These are phyloP conservation scores for Collybiopsis confluens DNA, from an alignment of 768 basidiomycete species.

Conservation along the genomic window DNA sequence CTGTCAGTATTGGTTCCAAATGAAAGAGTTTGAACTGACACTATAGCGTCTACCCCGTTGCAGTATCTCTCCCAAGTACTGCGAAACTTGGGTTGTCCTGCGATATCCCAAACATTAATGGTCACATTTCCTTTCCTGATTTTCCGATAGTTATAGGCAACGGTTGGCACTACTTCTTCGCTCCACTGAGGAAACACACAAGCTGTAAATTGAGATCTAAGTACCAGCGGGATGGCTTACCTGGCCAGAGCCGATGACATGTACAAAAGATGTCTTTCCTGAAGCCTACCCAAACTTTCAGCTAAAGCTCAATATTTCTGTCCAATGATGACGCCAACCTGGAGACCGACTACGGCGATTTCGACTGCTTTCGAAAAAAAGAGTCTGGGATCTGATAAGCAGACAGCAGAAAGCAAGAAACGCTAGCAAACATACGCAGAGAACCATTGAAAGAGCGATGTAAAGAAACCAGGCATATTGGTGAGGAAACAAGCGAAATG, in stretches of 20 bases:
- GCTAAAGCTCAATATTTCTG: too few species aligned
- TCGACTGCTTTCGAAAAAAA: slow-evolving; percentile 70
- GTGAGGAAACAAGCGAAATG: not conserved
- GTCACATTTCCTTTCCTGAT: slow-evolving; percentile 87
- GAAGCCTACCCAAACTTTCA: too few species aligned
- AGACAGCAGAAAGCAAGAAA: not conserved
- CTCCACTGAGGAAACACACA: slow-evolving; percentile 65
- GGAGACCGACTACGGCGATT: slow-evolving; percentile 66
- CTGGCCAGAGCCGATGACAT: slow-evolving; percentile 85
- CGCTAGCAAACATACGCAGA: slow-evolving; percentile 30
- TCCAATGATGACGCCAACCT: slow-evolving; percentile 37
- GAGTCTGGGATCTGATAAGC: slow-evolving; percentile 28
- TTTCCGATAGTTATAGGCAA: slow-evolving; percentile 89
- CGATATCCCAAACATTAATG: slow-evolving; percentile 94
- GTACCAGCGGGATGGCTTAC: slow-evolving; percentile 28
- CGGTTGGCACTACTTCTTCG: slow-evolving; percentile 94
- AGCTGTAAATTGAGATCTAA: not conserved
- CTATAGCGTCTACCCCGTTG: slow-evolving; percentile 86
- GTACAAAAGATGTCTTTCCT: slow-evolving; percentile 93
- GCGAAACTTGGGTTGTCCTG: slow-evolving; percentile 90
- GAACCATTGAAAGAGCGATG: slow-evolving; percentile 56
- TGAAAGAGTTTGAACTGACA: slow-evolving; percentile 46
- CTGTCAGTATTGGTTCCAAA: not conserved
- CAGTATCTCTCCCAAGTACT: slow-evolving; percentile 97
- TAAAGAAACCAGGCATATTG: slow-evolving; percentile 31